Base-by-base conservation (phyloP, 192 early-diverging fungal species). In the Umbelopsis vinacea region DNA sequence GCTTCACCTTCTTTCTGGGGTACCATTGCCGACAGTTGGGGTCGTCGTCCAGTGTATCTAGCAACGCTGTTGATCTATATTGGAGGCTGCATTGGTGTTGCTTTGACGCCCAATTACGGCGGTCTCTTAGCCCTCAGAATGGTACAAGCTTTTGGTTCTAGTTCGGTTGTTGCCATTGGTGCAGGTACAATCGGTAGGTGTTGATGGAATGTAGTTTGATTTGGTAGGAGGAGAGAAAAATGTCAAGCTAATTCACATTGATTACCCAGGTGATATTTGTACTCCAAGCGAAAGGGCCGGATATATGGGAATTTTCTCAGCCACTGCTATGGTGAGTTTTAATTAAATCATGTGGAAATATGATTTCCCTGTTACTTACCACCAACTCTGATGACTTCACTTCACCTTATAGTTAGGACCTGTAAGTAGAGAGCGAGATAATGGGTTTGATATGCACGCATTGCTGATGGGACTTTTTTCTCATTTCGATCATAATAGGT, bases 1-100 rank as follows among this genome's bases (percentile, higher is more conserved):
- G 21, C 78, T 11, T 76, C 77, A 7, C 83, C 83, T 14, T 63
- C 81, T 15, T 74, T 80, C 22, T 84, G 83, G 83, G 80, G 81
- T 46, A 69, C 72, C 15, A 22, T 84, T n/a, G 76, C 83, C 7
- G 83, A 84, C 52, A 43, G 50, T 4, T 77, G 71, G 67, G 80
- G 83, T 4, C 78, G 83, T 8, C 73, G 81, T 7, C 78, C 74
- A 19, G 81, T 84, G 2, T 80, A 82, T 35, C 26, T 82, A 26
- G 26, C 15, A 17, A 80, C 78, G 1, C 35, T 80, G 1, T 7
- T 78, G 3, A 66, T 84, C 23, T 84, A 75, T 38, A 71, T 77
- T 15, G 46, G 26, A 4, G 70, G 76, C 24, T 79, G 81, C 53
- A 53, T 75, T 40, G 83, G 83, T 4, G 66, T 77, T 19, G 83